Base-by-base conservation (phyloP, 179 eudicot genomes). In the Beta lomatogona region DNA sequence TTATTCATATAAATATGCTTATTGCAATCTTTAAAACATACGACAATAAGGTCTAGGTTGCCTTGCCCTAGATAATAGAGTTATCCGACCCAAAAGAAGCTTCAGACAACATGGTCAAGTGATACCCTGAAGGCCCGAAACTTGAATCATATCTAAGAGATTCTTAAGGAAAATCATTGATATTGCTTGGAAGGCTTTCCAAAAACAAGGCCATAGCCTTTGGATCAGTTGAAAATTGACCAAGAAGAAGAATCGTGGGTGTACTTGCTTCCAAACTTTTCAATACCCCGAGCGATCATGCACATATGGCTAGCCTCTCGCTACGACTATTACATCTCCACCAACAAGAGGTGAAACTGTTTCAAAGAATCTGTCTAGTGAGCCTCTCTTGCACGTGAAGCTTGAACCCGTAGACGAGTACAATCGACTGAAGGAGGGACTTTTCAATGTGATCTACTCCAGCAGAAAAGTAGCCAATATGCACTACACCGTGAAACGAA, bases 371-470 rank as follows among this genome's bases (percentile, higher is more conserved):
- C 81, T 95, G 99, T 70, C 94, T 87, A 0, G 97, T 93, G 14
- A 95, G 89, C 86, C 99, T 90, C 86, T 95, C 99, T 82, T 95
- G 99, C 12, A 95, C 97, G 83, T 95, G 99, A 48, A 95, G 97
- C 89, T 94, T 95, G 80, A 92, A 90, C 25, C 99, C 98, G 71
- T 87, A 89, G 76, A 91, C 92, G 86, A 90, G 97, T 44, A 93
- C 97, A 55, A 95, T 85, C 1, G 93, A 89, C 83, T 94, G 94
- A 52, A 95, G 70, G 53, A 93, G 84, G 8, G 91, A 70, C 72
- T 84, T 92, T 18, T 83, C 87, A 22, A 88, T 79, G 0, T 89
- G 87, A 77, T 80, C 84, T 52, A 84, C 68, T 74, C 81, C 88
- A 13, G 76, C 75, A 59, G 76, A 80, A 53, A 87, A 81, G 68